Conservation (phyloP, 768 basidiomycete species). For the Scleroderma citrinum region DNA sequence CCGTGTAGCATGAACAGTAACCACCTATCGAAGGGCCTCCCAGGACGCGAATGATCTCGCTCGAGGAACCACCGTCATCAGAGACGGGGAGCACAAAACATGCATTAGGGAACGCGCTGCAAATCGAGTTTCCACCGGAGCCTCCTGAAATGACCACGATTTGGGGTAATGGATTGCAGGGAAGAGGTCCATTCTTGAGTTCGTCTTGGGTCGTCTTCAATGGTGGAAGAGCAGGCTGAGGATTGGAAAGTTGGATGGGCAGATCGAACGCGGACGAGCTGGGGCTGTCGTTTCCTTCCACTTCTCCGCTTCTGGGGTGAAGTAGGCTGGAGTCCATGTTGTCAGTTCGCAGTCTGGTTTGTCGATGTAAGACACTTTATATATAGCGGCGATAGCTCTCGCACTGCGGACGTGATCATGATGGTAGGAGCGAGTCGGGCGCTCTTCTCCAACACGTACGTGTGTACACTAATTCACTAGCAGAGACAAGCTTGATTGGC, state of each 20-base stretch:
- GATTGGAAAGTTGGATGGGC: conserved; percentile 38
- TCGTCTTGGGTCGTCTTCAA: conserved; percentile 4
- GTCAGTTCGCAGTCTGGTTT: not conserved
- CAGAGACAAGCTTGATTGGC: too few species aligned
- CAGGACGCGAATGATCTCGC: conserved; percentile 89
- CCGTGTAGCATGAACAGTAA: conserved; percentile 10
- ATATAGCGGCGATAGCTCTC: too few species aligned
- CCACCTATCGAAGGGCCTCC: conserved; percentile 81
- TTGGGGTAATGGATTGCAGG: conserved; percentile 27
- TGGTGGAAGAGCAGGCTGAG: conserved; percentile 13
- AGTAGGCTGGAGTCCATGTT: conserved; percentile 14
- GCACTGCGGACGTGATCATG: too few species aligned
- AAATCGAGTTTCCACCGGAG: conserved; percentile 91
- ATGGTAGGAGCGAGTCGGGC: too few species aligned
- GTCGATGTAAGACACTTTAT: not conserved
- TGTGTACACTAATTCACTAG: too few species aligned
- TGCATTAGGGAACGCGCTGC: conserved; percentile 71
- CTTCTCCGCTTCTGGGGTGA: conserved; percentile 4
- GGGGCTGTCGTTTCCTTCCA: conserved; percentile 39
- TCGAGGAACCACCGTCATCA: conserved; percentile 93
- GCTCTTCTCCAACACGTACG: too few species aligned
- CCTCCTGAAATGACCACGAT: conserved; percentile 85
- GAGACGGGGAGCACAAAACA: conserved; percentile 89
- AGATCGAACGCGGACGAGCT: conserved; percentile 74
- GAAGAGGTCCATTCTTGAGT: conserved; percentile 2